Percentiles rank a stretch among this genome's conserved stretches.
These are phyloP conservation scores for Kodamaea sagamina DNA, from an alignment of 805 yeast species.

Conservation along the genomic window DNA sequence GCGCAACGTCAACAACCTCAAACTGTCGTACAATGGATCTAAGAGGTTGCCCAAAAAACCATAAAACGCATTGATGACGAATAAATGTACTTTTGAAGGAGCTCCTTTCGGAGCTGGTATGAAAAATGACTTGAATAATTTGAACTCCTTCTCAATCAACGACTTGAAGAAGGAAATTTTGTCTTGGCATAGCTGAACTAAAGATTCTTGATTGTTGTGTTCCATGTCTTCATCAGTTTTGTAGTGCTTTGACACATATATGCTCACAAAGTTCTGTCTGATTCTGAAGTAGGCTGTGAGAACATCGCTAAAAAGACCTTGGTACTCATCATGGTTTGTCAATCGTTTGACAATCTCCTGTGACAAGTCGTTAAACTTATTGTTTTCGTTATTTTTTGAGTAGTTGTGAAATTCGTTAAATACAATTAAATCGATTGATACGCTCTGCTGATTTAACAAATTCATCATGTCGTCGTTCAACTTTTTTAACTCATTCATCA, in stretches of 20 bases:
- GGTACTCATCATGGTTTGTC: conserved; percentile 51
- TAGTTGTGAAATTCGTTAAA: conserved; percentile 58
- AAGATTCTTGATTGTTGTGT: conserved; percentile 13
- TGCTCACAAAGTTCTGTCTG: conserved; percentile 51
- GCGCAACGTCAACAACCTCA: conserved; percentile 66
- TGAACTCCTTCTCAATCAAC: conserved; percentile 60
- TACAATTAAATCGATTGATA: conserved; percentile 62
- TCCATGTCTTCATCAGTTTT: conserved; percentile 11
- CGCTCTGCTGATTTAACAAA: conserved; percentile 22
- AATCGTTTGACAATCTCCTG: conserved; percentile 41
- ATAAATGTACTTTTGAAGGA: conserved; percentile 11
- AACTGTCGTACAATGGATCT: conserved; percentile 75
- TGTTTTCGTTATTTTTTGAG: conserved; percentile 21
- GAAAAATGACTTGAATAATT: conserved; percentile 59
- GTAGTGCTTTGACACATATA: conserved; percentile 35
- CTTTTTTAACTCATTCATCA: conserved; percentile 46
- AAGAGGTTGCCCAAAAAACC: conserved; percentile 63
- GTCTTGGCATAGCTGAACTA: conserved; percentile 64
- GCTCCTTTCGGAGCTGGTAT: conserved; percentile 13
- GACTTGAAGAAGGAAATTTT: conserved; percentile 61
- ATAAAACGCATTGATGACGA: conserved; percentile 37
- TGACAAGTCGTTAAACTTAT: conserved; percentile 33
- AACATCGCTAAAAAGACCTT: conserved; percentile 68
- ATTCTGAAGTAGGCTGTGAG: conserved; percentile 61
- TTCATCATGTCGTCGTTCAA: conserved; percentile 24